These are phyloP conservation scores for Przewalskia tangutica DNA, from an alignment of 257 asterid species.

Conservation along the genomic window DNA sequence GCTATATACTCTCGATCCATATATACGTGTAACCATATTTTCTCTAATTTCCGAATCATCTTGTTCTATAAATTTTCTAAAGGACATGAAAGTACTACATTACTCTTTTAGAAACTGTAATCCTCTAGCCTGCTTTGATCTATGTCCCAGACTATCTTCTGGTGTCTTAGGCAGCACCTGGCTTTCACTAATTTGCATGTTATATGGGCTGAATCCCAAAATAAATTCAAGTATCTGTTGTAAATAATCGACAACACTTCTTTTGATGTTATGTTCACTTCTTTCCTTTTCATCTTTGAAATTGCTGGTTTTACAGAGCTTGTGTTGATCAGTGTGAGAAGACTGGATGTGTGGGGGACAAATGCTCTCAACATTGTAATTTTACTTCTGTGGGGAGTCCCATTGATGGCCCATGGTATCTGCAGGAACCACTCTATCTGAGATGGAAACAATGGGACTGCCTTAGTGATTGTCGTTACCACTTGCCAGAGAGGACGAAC, in stretches of 20 bases:
- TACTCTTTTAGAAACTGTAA: background rate
- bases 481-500: conserved; percentile 66
- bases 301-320: conserved; percentile 37
- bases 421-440: conserved; percentile 79
- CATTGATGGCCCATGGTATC: conserved; percentile 75
- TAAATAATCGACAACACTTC: background rate
- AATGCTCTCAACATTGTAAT: conserved; percentile 75
- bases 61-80: background rate
- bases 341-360: conserved; percentile 72
- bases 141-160: background rate
- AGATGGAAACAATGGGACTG: conserved; percentile 92
- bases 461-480: conserved; percentile 62
- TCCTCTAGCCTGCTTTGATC: background rate
- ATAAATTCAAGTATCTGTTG: background rate
- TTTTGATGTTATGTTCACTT: background rate
- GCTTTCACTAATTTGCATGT: background rate
- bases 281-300: conserved; percentile 1
- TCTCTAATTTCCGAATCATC: background rate
- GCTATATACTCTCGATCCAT: background rate
- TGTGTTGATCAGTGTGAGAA: conserved; percentile 68
- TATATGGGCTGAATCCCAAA: background rate
- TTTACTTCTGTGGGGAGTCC: conserved; percentile 52
- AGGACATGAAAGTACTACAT: background rate
- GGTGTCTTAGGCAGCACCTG: background rate
- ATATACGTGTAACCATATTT: background rate